Percentiles rank a stretch among this genome's conserved stretches.
phyloP scores from a whole-genome alignment of 306 rosid species.

The Prunus mira region DNA sequence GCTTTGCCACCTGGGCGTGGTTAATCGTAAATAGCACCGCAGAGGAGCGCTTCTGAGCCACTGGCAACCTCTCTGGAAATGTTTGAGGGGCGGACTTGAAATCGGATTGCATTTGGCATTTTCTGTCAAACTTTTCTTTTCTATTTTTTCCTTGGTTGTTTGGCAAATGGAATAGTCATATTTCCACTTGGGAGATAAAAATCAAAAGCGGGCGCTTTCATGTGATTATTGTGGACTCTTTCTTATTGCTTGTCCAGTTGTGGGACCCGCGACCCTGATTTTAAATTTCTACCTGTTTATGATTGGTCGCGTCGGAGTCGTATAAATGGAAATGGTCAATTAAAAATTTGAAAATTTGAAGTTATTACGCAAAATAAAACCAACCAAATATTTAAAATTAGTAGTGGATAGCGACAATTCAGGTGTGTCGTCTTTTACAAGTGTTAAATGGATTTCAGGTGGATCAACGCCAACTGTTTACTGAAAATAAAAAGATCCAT shows the following conservation, averaged over 20 bases:
- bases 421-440: background rate
- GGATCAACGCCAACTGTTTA: too few relatives aligned
- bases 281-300: background rate
- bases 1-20: constrained; percentile 21
- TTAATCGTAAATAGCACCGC: constrained; percentile 15
- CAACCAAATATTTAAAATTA: background rate
- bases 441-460: background rate
- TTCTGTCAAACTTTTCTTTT: constrained; percentile 1
- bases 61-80: background rate
- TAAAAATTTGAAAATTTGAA: too few relatives aligned
- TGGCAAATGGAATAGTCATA: constrained; percentile 16
- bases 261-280: constrained; percentile 1
- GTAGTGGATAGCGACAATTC: constrained; percentile 9
- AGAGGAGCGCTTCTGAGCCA: background rate
- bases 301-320: background rate
- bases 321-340: constrained; percentile 8
- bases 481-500: too few relatives aligned
- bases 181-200: background rate
- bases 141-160: background rate
- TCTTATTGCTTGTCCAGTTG: background rate
- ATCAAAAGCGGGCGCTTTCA: constrained; percentile 30
- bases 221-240: constrained; percentile 25
- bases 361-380: background rate
- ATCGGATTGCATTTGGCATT: constrained; percentile 40
- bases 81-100: constrained; percentile 52